Conservation (phyloP, 495 filamentous ascomycete genomes). For the Penicillium coprophilum region DNA sequence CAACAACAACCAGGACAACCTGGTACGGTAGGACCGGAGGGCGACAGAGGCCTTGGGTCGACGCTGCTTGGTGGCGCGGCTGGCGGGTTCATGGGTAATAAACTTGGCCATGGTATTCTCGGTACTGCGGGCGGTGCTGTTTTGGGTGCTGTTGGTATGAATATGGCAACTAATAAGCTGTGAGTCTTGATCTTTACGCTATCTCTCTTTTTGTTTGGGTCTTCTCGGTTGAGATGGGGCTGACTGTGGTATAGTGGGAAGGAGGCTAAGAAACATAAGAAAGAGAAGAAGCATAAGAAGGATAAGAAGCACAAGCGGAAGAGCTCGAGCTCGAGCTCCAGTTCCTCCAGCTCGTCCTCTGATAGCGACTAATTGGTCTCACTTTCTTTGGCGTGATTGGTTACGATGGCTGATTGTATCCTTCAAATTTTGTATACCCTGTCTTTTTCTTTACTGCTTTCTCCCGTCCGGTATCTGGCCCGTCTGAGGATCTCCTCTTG, state of each 20-base stretch:
- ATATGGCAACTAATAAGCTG: slow-evolving; percentile 36
- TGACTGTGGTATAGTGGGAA: slow-evolving; percentile 23
- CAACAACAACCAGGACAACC: slow-evolving; percentile 23
- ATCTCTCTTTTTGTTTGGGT: background rate
- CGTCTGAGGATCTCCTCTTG: background rate
- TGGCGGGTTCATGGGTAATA: slow-evolving; percentile 44
- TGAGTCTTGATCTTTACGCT: slow-evolving; percentile 21
- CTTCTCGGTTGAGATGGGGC: background rate
- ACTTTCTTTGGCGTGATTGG: background rate
- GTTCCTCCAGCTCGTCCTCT: slow-evolving; percentile 33
- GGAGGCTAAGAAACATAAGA: slow-evolving; percentile 25
- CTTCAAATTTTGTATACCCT: slow-evolving; percentile 6
- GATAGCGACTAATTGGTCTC: slow-evolving; percentile 15
- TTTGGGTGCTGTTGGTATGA: slow-evolving; percentile 46
- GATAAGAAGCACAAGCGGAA: slow-evolving; percentile 30
- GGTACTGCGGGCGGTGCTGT: slow-evolving; percentile 45
- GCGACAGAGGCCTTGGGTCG: slow-evolving; percentile 46
- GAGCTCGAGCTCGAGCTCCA: slow-evolving; percentile 32
- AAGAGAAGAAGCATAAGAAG: slow-evolving; percentile 35
- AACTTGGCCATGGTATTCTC: slow-evolving; percentile 43
- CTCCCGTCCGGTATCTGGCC: background rate
- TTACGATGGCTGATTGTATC: background rate
- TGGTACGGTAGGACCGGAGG: slow-evolving; percentile 26
- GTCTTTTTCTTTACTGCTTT: background rate
- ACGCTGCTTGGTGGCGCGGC: slow-evolving; percentile 43